Evolutionary conservation across 106 monocot genomes (phyloP), one percentile per base, ranked within the genome.

Genomic region (Vanilla planifolia): DNA sequence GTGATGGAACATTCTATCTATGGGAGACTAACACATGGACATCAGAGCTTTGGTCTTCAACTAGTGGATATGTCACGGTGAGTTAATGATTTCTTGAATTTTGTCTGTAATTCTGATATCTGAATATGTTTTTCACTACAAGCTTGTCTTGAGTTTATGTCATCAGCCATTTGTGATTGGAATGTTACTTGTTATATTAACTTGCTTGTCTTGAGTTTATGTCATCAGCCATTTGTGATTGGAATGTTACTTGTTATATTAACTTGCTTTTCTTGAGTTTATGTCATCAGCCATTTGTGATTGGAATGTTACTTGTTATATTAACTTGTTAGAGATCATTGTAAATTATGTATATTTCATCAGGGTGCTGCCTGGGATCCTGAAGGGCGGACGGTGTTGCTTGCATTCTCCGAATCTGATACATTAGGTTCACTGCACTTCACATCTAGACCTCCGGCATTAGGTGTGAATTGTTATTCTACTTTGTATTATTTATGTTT

Each of bases 21-120:
- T 98, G 98, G 98, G 98, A 98, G 74, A 98, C 98, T 62, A 84
- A 84, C 65, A 98, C 85, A 35, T 98, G 98, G 98, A 92, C 88
- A 17, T 98, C 98, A 68, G 88, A 92, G 69, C 87, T 63, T 22
- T 98, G 98, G 98, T 98, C 98, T 41, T 88, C 98, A 40, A 68
- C 73, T 56, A 78, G 85, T 63, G 98, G 98, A 73, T 57, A 75
- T 80, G 80, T 92, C 20, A 80, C 85, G 36, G 98, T 98, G 79
- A 82, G 89, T 77, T 17, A 53, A 5, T 0, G n/a, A n/a, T n/a
- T n/a, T n/a, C n/a, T n/a, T n/a, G n/a, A n/a, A n/a, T n/a, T n/a
- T n/a, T n/a, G n/a, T n/a, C n/a, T n/a, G n/a, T n/a, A n/a, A n/a
- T n/a, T n/a, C n/a, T n/a, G n/a, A n/a, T n/a, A n/a, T n/a, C n/a